A percentile compares a stretch with the other conserved stretches of the same genome.
These are phyloP conservation scores for Bipolaris zeicola DNA, from an alignment of 2,329 filamentous ascomycete species.

Conservation along the genomic window DNA sequence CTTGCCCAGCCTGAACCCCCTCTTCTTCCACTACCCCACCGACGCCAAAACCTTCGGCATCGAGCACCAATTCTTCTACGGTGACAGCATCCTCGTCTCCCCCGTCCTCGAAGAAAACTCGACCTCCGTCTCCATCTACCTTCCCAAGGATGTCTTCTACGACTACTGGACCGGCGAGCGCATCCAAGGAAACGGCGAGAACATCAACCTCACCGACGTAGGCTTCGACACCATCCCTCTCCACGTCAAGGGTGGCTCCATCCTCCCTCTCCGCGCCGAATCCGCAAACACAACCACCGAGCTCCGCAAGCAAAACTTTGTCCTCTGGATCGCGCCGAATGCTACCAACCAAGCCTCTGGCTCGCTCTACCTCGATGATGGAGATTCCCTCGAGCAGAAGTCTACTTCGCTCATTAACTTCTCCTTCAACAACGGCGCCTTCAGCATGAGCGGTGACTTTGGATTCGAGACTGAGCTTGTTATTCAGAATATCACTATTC, in stretches of 20 bases:
- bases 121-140: constrained; percentile 60
- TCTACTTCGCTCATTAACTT: constrained; percentile 64
- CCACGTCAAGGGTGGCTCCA: constrained; percentile 67
- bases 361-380: constrained; percentile 77
- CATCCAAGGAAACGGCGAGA: constrained; percentile 55
- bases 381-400: constrained; percentile 66
- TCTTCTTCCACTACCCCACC: constrained; percentile 72
- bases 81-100: constrained; percentile 61
- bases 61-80: constrained; percentile 64
- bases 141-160: constrained; percentile 65
- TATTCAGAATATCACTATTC: constrained; percentile 36
- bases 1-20: constrained; percentile 67
- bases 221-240: constrained; percentile 64
- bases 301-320: constrained; percentile 69
- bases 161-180: constrained; percentile 61
- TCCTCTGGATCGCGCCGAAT: constrained; percentile 71
- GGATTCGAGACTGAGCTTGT: constrained; percentile 50
- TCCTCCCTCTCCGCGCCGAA: constrained; percentile 63
- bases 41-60: constrained; percentile 59
- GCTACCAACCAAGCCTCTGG: constrained; percentile 68
- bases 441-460: constrained; percentile 62
- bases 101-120: constrained; percentile 61
- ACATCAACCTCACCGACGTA: constrained; percentile 54
- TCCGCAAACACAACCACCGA: constrained; percentile 67
- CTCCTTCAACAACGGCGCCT: constrained; percentile 60